Conservation (phyloP, 306 rosid genomes). For the Sicyos edulis region DNA sequence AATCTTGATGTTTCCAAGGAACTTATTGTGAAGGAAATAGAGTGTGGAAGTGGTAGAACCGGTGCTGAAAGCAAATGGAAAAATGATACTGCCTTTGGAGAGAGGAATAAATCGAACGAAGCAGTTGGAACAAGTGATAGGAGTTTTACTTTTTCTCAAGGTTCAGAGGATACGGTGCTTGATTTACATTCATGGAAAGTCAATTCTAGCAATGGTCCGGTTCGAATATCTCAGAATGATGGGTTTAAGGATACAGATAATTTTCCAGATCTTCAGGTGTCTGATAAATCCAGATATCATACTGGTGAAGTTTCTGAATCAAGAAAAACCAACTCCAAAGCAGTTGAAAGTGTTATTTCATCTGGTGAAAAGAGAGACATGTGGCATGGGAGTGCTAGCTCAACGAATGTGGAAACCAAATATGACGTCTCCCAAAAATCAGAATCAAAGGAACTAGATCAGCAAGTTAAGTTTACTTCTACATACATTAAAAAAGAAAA, state of each 20-base stretch:
- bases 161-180: constrained; percentile 55
- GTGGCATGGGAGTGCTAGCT: constrained; percentile 64
- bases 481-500: constrained; percentile 43
- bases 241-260: constrained; percentile 29
- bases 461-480: constrained; percentile 39
- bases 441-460: constrained; percentile 50
- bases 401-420: constrained; percentile 38
- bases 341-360: constrained; percentile 37
- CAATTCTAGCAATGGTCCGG: constrained; percentile 53
- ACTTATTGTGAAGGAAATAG: constrained; percentile 86
- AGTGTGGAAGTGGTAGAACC: constrained; percentile 65
- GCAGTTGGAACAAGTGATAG: constrained; percentile 53
- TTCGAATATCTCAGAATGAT: constrained; percentile 41
- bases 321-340: constrained; percentile 34
- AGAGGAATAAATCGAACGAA: constrained; percentile 51
- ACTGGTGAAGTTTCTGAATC: constrained; percentile 35
- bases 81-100: constrained; percentile 46
- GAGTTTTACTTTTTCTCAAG: constrained; percentile 52
- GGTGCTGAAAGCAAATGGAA: constrained; percentile 63
- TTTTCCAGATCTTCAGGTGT: constrained; percentile 34
- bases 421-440: constrained; percentile 35
- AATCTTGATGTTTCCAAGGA: constrained; percentile 62
- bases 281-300: constrained; percentile 41
- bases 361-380: constrained; percentile 44
- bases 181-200: constrained; percentile 71